phyloP scores from a whole-genome alignment of 2,329 filamentous ascomycete genomes.

The Neoarthrinium moseri region DNA sequence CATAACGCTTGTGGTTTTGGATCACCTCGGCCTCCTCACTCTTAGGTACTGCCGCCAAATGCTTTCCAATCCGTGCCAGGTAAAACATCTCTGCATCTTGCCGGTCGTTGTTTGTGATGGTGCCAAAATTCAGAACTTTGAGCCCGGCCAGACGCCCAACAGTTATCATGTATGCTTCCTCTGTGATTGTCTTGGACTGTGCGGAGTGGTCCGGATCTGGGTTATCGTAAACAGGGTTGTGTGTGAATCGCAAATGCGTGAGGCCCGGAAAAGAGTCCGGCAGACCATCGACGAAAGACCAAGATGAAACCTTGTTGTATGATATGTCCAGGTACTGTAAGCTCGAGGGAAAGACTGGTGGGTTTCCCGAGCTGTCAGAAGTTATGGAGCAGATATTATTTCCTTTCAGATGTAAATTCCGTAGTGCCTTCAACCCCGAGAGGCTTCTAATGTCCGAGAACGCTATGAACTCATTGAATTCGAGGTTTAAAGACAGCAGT shows the following conservation, averaged over 20 bases:
- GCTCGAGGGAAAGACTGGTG: conserved; percentile 49
- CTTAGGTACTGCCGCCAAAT: conserved; percentile 62
- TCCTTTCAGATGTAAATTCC: conserved; percentile 69
- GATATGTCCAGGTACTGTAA: conserved; percentile 71
- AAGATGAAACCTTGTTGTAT: conserved; percentile 67
- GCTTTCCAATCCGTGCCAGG: conserved; percentile 76
- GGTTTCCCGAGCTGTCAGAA: conserved; percentile 22
- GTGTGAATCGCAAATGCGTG: conserved; percentile 71
- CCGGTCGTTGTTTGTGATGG: conserved; percentile 71
- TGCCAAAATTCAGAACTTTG: conserved; percentile 69
- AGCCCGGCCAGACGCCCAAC: conserved; percentile 71
- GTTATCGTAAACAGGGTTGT: conserved; percentile 79
- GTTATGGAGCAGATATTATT: conserved; percentile 62
- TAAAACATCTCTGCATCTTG: conserved; percentile 93
- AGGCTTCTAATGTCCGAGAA: conserved; percentile 59
- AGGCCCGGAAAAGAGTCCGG: conserved; percentile 69
- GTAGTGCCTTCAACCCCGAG: conserved; percentile 47
- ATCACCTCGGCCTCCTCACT: conserved; percentile 54
- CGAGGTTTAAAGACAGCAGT: conserved; percentile 65
- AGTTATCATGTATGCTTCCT: conserved; percentile 88
- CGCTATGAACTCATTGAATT: conserved; percentile 67
- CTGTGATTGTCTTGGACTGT: conserved; percentile 42
- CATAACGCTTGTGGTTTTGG: conserved; percentile 67
- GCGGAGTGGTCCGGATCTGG: conserved; percentile 33
- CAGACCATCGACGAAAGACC: conserved; percentile 73